Evolutionary conservation across 1,284 basidiomycete species (phyloP).

Genomic region (Sanghuangporus weigelae): DNA sequence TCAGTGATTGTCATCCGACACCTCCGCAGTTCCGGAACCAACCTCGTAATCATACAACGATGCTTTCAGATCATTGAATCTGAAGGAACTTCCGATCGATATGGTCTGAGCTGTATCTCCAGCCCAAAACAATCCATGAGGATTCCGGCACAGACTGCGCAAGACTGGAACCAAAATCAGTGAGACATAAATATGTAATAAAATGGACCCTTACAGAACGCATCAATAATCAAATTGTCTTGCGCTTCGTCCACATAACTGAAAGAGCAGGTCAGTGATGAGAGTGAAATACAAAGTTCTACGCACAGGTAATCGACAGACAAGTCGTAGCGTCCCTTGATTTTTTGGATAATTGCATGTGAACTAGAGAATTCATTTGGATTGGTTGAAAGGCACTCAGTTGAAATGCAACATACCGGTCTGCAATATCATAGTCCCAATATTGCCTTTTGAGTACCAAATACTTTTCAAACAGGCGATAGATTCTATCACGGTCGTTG

Average conservation of each 20-base stretch:
- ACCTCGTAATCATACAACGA: slow-evolving; percentile 57
- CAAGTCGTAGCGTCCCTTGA: slow-evolving; percentile 27
- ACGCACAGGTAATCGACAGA: slow-evolving; percentile 55
- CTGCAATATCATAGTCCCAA: slow-evolving; percentile 55
- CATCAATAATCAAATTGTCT: slow-evolving; percentile 66
- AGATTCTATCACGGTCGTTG: slow-evolving; percentile 42
- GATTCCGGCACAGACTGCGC: slow-evolving; percentile 53
- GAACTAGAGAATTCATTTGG: slow-evolving; percentile 32
- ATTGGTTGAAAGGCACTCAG: background rate
- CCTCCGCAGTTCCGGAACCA: slow-evolving; percentile 20
- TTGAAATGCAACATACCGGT: slow-evolving; percentile 37
- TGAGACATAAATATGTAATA: background rate
- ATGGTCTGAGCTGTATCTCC: slow-evolving; percentile 79
- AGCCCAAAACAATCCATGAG: slow-evolving; percentile 69
- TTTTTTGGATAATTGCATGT: slow-evolving; percentile 41
- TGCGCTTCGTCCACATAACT: slow-evolving; percentile 74
- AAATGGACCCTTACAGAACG: slow-evolving; percentile 38
- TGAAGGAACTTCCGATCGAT: slow-evolving; percentile 62
- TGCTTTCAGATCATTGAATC: slow-evolving; percentile 67
- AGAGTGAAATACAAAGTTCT: background rate
- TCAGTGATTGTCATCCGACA: background rate
- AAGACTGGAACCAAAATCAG: slow-evolving; percentile 40
- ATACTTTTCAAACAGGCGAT: slow-evolving; percentile 54
- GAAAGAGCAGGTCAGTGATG: background rate
- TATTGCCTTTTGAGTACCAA: slow-evolving; percentile 38